A percentile compares a stretch with the other conserved stretches of the same genome.
These are phyloP conservation scores for Haplosporangium sp. DNA, from an alignment of 371 early-diverging fungal genomes.

Conservation along the genomic window DNA sequence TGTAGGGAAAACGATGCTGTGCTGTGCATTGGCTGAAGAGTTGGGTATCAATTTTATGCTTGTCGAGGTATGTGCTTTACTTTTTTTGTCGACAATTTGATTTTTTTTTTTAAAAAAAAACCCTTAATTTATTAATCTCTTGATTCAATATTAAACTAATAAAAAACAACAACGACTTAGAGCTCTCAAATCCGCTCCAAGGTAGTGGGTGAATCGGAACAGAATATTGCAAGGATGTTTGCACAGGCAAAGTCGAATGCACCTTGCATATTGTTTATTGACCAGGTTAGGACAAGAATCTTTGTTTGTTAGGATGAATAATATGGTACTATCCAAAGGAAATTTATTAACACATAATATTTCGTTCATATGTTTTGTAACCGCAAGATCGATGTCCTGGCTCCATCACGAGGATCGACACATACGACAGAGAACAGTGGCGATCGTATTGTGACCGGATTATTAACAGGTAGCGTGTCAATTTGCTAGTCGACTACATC, in stretches of 20 bases:
- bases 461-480: conserved; percentile 72
- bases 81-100: background rate
- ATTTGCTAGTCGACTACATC: no score
- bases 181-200: conserved; percentile 84
- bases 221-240: conserved; percentile 79
- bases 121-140: no score
- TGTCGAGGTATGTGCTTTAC: conserved; percentile 64
- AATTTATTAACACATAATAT: no score
- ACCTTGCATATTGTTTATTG: conserved; percentile 88
- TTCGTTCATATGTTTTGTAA: background rate
- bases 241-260: conserved; percentile 80
- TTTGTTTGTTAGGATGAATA: no score
- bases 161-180: conserved; percentile 26
- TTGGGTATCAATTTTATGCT: conserved; percentile 80
- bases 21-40: conserved; percentile 95
- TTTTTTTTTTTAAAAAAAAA: no score
- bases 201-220: conserved; percentile 87
- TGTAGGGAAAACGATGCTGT: conserved; percentile 98
- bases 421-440: conserved; percentile 81
- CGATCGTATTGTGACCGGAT: conserved; percentile 83
- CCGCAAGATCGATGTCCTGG: conserved; percentile 75
- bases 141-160: no score
- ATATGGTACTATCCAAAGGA: no score
- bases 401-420: conserved; percentile 76
- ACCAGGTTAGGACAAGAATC: conserved; percentile 65